Percentiles rank a stretch among this genome's conserved stretches.
These are phyloP conservation scores for Castanea mollissima DNA, from an alignment of 306 rosid genomes.

Conservation along the genomic window DNA sequence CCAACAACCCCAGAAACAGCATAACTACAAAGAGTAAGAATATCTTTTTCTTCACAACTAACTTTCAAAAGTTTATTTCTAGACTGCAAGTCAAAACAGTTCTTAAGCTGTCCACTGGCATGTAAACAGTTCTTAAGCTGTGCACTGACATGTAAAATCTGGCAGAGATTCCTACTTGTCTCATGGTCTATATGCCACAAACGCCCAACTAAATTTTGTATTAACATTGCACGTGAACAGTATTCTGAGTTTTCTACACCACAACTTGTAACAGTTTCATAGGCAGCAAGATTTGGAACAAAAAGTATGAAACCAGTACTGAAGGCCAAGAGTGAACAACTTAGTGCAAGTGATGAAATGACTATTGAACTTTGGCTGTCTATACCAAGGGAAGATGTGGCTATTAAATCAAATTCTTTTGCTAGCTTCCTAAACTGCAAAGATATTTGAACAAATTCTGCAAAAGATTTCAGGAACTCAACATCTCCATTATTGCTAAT, in stretches of 20 bases:
- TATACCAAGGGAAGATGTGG: conserved; percentile 48
- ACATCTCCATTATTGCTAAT: conserved; percentile 1
- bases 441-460: conserved; percentile 38
- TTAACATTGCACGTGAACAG: conserved; percentile 20
- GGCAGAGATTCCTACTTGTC: conserved; percentile 33
- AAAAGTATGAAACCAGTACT: conserved; percentile 41
- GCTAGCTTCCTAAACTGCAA: conserved; percentile 37
- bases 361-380: conserved; percentile 43
- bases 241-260: conserved; percentile 15
- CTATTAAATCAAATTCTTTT: conserved; percentile 46
- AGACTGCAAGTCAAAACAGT: conserved; percentile 29
- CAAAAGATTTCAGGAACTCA: conserved; percentile 18
- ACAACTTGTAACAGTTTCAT: background rate
- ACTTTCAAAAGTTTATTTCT: conserved; percentile 19
- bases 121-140: conserved; percentile 33
- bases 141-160: conserved; percentile 33
- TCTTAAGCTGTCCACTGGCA: conserved; percentile 9
- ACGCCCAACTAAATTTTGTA: conserved; percentile 43
- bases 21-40: conserved; percentile 35
- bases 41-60: conserved; percentile 36
- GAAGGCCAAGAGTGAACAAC: conserved; percentile 61
- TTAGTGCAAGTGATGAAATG: conserved; percentile 46
- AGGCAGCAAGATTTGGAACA: conserved; percentile 25
- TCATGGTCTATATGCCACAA: conserved; percentile 45
- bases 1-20: conserved; percentile 32